phyloP scores from a whole-genome alignment of 1,284 basidiomycete genomes.

The Cutaneotrichosporon cyanovorans region DNA sequence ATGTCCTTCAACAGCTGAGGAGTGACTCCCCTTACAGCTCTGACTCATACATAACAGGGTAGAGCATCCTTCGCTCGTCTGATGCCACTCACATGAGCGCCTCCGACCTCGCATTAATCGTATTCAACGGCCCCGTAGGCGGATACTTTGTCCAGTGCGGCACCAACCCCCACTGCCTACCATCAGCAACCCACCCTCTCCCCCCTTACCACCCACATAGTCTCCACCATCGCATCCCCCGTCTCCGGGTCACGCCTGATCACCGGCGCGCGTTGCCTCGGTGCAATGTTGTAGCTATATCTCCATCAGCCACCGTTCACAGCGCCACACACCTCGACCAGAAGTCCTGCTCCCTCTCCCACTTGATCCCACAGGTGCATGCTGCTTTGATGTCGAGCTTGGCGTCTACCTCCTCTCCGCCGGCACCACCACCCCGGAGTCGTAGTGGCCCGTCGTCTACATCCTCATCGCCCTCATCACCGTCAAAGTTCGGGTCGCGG shows the following conservation, averaged over 20 bases:
- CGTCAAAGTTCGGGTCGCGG: not conserved
- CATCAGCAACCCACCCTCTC: not conserved
- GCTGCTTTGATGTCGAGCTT: slow-evolving; percentile 13
- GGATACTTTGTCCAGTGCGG: slow-evolving; percentile 69
- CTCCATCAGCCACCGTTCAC: slow-evolving; percentile 9
- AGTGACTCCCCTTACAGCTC: too few relatives aligned
- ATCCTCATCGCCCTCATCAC: not conserved
- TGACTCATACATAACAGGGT: too few relatives aligned
- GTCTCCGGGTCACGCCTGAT: slow-evolving; percentile 47
- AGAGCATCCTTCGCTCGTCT: too few relatives aligned
- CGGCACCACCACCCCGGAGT: slow-evolving; percentile 10
- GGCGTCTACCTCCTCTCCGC: slow-evolving; percentile 1
- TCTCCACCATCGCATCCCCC: slow-evolving; percentile 44
- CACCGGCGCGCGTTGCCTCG: slow-evolving; percentile 34
- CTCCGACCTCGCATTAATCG: slow-evolving; percentile 84
- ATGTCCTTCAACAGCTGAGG: too few relatives aligned
- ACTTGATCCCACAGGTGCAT: slow-evolving; percentile 23
- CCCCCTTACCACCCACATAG: slow-evolving; percentile 28
- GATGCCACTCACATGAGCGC: slow-evolving; percentile 66
- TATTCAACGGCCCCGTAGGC: slow-evolving; percentile 63
- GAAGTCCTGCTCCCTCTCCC: slow-evolving; percentile 36
- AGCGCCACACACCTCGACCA: slow-evolving; percentile 22
- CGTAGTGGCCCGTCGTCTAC: slow-evolving; percentile 6
- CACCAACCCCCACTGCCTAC: slow-evolving; percentile 84
- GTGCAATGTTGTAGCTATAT: slow-evolving; percentile 44